Base-by-base conservation (phyloP, 805 yeast genomes). In the Candida easanensis region DNA sequence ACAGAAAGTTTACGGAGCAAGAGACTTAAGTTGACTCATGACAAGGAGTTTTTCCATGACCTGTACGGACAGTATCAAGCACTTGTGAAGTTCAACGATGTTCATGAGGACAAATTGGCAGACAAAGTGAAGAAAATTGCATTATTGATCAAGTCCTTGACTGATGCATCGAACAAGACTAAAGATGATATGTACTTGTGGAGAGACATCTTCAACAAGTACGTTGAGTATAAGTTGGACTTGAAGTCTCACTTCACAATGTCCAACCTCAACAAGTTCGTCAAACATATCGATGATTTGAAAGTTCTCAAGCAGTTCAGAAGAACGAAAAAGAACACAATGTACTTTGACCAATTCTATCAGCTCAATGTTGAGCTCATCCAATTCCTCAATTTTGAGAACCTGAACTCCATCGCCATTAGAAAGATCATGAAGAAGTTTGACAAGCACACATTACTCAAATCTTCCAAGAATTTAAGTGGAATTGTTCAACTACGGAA, bases 381-480 rank as follows among this genome's bases (percentile, higher is more conserved):
- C 33, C 76, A 77, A 53, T 71, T 78, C 10, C 67, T 80, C 23
- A 76, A 77, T 49, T 84, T 79, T 56, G 84, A 81, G 53, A 66
- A 74, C 8, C 69, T 84, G 46, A 84, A 84, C 60, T 66, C 74
- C 26, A 70, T 77, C 33, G 91, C 91, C 0, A 71, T 82, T 31
- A 64, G 73, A 15, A 84, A 84, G 60, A 84, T 84, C 47, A 66
- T 84, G 56, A 84, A 84, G 58, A 84, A 84, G 57, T 84, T 85
- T 53, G 89, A 85, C 52, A 84, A 84, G 57, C 82, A 78, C 53
- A 84, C 91, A 0, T 64, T 77, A 6, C 62, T 84, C 22, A 69
- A 72, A 23, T 67, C 80, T 0, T 68, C 74, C 4, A 55, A 64
- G 34, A 39, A 46, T 75, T 78, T 52, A 82, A 84, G 2, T 60